These are phyloP conservation scores for Teratosphaeria zuluensis DNA, from an alignment of 2,329 filamentous ascomycete species.

Conservation along the genomic window DNA sequence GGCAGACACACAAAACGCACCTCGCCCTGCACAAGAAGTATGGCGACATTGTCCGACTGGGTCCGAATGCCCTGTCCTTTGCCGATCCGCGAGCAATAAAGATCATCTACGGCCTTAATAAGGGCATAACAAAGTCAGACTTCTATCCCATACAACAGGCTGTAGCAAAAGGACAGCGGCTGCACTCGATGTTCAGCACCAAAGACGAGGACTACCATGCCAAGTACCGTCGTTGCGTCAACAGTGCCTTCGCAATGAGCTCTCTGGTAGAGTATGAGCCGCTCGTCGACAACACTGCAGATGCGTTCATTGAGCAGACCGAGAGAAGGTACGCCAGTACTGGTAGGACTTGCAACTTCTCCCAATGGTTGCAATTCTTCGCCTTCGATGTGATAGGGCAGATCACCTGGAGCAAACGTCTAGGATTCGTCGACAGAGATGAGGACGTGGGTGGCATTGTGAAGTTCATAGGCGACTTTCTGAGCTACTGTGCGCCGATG, in stretches of 20 bases:
- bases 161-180: slow-evolving; percentile 55
- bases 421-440: slow-evolving; percentile 66
- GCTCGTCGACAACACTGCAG: slow-evolving; percentile 65
- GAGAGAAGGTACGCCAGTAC: slow-evolving; percentile 33
- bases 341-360: slow-evolving; percentile 50
- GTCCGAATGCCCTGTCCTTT: slow-evolving; percentile 66
- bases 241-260: slow-evolving; percentile 68
- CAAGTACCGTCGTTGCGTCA: slow-evolving; percentile 64
- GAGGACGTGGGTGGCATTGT: slow-evolving; percentile 69
- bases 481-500: slow-evolving; percentile 62
- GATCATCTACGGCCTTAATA: slow-evolving; percentile 71
- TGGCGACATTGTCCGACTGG: slow-evolving; percentile 65
- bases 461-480: slow-evolving; percentile 51
- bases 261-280: slow-evolving; percentile 70
- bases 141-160: slow-evolving; percentile 75
- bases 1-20: slow-evolving; percentile 58
- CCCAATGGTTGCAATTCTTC: slow-evolving; percentile 67
- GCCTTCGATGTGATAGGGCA: slow-evolving; percentile 76
- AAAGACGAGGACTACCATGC: slow-evolving; percentile 67
- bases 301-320: slow-evolving; percentile 53
- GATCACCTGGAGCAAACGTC: slow-evolving; percentile 64
- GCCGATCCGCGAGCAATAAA: slow-evolving; percentile 64
- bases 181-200: slow-evolving; percentile 68
- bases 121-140: slow-evolving; percentile 70
- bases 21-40: slow-evolving; percentile 58